Conservation (phyloP, 1,284 basidiomycete species). For the Ustilago xerochloae region DNA sequence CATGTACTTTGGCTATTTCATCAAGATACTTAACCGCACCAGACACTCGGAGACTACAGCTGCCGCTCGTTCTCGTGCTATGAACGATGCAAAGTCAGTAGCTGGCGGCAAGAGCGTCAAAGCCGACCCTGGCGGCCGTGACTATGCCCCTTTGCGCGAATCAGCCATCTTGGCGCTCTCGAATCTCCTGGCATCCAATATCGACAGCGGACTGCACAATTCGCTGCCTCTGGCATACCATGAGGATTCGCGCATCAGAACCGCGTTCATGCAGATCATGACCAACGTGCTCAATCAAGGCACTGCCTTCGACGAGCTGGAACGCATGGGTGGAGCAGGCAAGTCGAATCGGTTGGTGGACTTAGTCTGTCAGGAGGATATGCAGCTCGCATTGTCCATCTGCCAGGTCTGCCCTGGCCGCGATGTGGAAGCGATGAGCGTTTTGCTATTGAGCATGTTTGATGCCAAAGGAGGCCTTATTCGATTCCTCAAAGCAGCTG, state of each 20-base stretch:
- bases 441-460: slow-evolving; percentile 59
- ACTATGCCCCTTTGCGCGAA: slow-evolving; percentile 50
- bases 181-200: slow-evolving; percentile 83
- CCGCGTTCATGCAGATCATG: slow-evolving; percentile 88
- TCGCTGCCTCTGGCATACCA: slow-evolving; percentile 84
- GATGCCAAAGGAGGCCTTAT: slow-evolving; percentile 62
- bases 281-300: slow-evolving; percentile 82
- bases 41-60: slow-evolving; percentile 43
- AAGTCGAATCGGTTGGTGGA: slow-evolving; percentile 57
- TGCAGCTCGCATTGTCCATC: slow-evolving; percentile 61
- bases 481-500: slow-evolving; percentile 55
- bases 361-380: slow-evolving; percentile 52
- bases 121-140: slow-evolving; percentile 16
- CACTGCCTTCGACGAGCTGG: slow-evolving; percentile 69
- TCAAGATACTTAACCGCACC: slow-evolving; percentile 64
- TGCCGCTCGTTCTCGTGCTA: slow-evolving; percentile 14
- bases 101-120: slow-evolving; percentile 18
- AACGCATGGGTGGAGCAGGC: slow-evolving; percentile 50
- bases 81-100: slow-evolving; percentile 15
- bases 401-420: slow-evolving; percentile 54
- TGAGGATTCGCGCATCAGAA: slow-evolving; percentile 77
- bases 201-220: slow-evolving; percentile 88
- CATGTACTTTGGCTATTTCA: slow-evolving; percentile 63
- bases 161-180: slow-evolving; percentile 74
- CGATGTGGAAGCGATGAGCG: slow-evolving; percentile 56